These are phyloP conservation scores for Boletus tylopilopsis DNA, from an alignment of 768 basidiomycete species.

Conservation along the genomic window DNA sequence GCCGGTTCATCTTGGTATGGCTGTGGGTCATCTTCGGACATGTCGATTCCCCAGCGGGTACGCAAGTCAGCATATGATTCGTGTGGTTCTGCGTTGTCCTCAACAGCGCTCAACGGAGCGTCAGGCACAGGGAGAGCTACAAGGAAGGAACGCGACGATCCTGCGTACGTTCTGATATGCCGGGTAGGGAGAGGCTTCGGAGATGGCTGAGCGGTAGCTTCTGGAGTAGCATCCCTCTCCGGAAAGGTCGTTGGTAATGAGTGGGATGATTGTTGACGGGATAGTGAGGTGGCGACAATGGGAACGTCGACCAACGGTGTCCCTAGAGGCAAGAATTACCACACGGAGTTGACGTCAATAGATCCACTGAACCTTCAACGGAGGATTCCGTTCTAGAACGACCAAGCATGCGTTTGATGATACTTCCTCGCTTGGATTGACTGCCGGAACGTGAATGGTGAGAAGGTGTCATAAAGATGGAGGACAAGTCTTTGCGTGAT, in stretches of 20 bases:
- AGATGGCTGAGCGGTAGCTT: slow-evolving; percentile 24
- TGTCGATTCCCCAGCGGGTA: slow-evolving; percentile 77
- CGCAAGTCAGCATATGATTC: slow-evolving; percentile 77
- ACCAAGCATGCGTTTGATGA: slow-evolving; percentile 70
- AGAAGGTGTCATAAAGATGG: slow-evolving; percentile 23
- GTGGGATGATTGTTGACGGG: slow-evolving; percentile 27
- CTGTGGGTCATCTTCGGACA: slow-evolving; percentile 68
- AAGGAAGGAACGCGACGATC: slow-evolving; percentile 77
- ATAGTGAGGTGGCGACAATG: not conserved
- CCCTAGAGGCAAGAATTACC: not conserved
- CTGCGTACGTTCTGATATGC: slow-evolving; percentile 66
- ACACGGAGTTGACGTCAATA: not conserved
- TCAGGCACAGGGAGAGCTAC: slow-evolving; percentile 48
- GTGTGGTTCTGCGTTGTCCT: slow-evolving; percentile 49
- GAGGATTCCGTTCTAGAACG: slow-evolving; percentile 64
- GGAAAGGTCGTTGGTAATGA: slow-evolving; percentile 13
- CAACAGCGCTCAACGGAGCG: slow-evolving; percentile 32
- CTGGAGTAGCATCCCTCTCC: slow-evolving; percentile 26
- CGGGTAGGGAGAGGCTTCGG: slow-evolving; percentile 27
- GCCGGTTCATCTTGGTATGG: slow-evolving; percentile 19
- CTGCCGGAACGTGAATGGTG: slow-evolving; percentile 20
- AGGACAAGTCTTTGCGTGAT: slow-evolving; percentile 40
- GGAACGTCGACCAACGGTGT: not conserved
- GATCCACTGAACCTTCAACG: slow-evolving; percentile 25
- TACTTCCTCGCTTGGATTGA: slow-evolving; percentile 37